Percentiles rank a stretch among this genome's conserved stretches.
phyloP scores from a whole-genome alignment of 192 early-diverging fungal genomes.

The Rhizoclosmatium globosum region DNA sequence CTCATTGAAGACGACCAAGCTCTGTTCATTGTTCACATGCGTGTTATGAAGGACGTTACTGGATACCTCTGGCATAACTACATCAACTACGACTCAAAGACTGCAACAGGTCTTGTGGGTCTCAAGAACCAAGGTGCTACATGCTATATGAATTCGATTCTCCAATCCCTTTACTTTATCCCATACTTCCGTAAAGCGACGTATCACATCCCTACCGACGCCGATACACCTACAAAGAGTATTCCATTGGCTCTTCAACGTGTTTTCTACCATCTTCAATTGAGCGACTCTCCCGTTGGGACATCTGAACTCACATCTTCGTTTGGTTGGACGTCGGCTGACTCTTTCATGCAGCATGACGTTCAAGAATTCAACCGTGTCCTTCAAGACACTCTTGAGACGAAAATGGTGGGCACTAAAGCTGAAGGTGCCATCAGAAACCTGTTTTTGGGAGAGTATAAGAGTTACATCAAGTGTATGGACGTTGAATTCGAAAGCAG shows the following conservation, averaged over 20 bases:
- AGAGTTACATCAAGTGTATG: constrained; percentile 96
- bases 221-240: constrained; percentile 84
- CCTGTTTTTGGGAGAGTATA: constrained; percentile 98
- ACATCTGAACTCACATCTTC: constrained; percentile 97
- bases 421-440: constrained; percentile 91
- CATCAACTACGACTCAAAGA: constrained; percentile 89
- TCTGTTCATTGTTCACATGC: constrained; percentile 76
- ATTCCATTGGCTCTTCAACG: constrained; percentile 92
- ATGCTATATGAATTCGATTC: constrained; percentile 98
- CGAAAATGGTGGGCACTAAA: constrained; percentile 95
- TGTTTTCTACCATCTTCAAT: constrained; percentile 92
- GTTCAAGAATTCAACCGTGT: constrained; percentile 99
- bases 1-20: constrained; percentile 75
- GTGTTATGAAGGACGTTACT: constrained; percentile 85
- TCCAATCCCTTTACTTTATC: constrained; percentile 95
- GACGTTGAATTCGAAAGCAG: constrained; percentile 95
- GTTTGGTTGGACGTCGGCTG: constrained; percentile 97
- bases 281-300: constrained; percentile 68
- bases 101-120: constrained; percentile 89
- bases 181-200: constrained; percentile 90
- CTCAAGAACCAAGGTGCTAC: constrained; percentile 98
- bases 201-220: constrained; percentile 90
- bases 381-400: constrained; percentile 95
- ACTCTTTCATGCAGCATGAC: constrained; percentile 98
- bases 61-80: constrained; percentile 97